phyloP scores from a whole-genome alignment of 805 yeast genomes.

The Wickerhamiella occidentalis region DNA sequence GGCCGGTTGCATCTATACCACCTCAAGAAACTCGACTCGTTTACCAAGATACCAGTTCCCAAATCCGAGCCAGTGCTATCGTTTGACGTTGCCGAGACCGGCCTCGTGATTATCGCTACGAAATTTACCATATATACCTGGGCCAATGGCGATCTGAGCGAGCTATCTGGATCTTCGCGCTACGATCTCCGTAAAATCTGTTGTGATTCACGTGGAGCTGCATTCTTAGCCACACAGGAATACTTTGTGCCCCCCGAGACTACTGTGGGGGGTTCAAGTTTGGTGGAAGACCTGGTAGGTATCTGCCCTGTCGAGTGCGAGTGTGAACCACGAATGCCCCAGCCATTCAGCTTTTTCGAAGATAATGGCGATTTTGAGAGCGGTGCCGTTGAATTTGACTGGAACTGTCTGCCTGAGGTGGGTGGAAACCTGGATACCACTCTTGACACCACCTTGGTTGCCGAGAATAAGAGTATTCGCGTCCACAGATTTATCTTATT shows the following conservation, averaged over 20 bases:
- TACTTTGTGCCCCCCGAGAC: conserved; percentile 1
- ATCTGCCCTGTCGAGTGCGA: conserved; percentile 4
- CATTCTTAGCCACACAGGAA: conserved; percentile 15
- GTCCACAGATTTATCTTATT: conserved; percentile 16
- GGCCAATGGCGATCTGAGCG: conserved; percentile 12
- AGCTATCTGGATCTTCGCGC: conserved; percentile 14
- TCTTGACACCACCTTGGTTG: not conserved
- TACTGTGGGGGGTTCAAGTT: not conserved
- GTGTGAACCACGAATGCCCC: not conserved
- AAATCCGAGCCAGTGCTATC: conserved; percentile 8
- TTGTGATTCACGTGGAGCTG: conserved; percentile 15
- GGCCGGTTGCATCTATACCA: conserved; percentile 13
- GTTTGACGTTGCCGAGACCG: conserved; percentile 19
- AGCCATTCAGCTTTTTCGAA: conserved; percentile 1
- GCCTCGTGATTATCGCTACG: conserved; percentile 18
- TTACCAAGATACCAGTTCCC: not conserved
- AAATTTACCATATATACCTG: conserved; percentile 16
- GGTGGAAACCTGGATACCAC: too few species aligned
- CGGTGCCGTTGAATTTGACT: not conserved
- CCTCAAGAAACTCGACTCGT: not conserved
- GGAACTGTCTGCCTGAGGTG: not conserved
- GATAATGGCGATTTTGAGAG: not conserved
- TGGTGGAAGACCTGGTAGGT: not conserved
- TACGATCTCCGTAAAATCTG: conserved; percentile 12
- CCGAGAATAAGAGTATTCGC: not conserved